These are phyloP conservation scores for Hevea brasiliensis DNA, from an alignment of 345 rosid species.

Conservation along the genomic window DNA sequence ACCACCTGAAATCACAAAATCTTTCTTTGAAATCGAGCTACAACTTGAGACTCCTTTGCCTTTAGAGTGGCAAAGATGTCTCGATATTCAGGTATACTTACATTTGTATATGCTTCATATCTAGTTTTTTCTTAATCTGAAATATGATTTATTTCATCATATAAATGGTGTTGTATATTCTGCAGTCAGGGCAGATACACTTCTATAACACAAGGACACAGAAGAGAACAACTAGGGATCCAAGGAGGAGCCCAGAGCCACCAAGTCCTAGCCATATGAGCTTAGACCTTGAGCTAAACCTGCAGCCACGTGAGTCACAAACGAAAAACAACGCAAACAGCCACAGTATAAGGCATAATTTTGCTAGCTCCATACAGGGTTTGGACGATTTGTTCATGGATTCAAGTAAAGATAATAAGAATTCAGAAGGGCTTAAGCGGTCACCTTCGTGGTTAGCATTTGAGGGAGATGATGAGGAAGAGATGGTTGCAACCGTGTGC, in stretches of 20 bases:
- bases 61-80: conserved; percentile 56
- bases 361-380: conserved; percentile 5
- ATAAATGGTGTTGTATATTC: not conserved
- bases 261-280: conserved; percentile 40
- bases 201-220: conserved; percentile 59
- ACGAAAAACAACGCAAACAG: conserved; percentile 13
- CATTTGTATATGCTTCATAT: not conserved
- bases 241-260: conserved; percentile 37
- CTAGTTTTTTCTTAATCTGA: not conserved
- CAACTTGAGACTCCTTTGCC: conserved; percentile 55
- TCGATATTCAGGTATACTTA: conserved; percentile 58
- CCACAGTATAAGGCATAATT: conserved; percentile 14
- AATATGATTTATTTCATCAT: too few species aligned
- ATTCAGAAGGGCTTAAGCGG: conserved; percentile 20
- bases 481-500: conserved; percentile 82
- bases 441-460: conserved; percentile 55
- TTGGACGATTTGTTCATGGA: conserved; percentile 23
- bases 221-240: conserved; percentile 53
- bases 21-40: conserved; percentile 41
- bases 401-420: conserved; percentile 14
- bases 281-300: conserved; percentile 77
- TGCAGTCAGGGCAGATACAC: conserved; percentile 69
- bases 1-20: conserved; percentile 16
- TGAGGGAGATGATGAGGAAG: conserved; percentile 32
- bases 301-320: conserved; percentile 44